These are phyloP conservation scores for Leptographium flavum DNA, from an alignment of 2,329 filamentous ascomycete genomes.

Conservation along the genomic window DNA sequence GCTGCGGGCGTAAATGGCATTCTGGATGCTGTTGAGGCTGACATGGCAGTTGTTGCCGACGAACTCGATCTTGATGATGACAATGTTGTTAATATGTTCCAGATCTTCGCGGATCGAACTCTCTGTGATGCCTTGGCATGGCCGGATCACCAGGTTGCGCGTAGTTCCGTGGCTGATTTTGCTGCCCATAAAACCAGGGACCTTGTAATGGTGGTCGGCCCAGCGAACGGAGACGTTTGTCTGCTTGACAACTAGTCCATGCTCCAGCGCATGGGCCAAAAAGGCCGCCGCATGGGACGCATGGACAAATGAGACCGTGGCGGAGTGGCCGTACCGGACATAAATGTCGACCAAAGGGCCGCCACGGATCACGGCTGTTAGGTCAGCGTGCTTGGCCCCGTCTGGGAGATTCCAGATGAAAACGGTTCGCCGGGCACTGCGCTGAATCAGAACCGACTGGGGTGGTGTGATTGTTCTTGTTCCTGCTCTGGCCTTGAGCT, in stretches of 20 bases:
- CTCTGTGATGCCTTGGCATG: slow-evolving; percentile 46
- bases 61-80: slow-evolving; percentile 53
- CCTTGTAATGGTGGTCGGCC: slow-evolving; percentile 55
- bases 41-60: slow-evolving; percentile 47
- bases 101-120: slow-evolving; percentile 55
- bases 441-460: background rate
- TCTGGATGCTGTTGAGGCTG: slow-evolving; percentile 62
- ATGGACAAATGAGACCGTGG: slow-evolving; percentile 56
- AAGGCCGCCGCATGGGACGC: slow-evolving; percentile 50
- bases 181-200: slow-evolving; percentile 46
- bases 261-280: slow-evolving; percentile 45
- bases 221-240: slow-evolving; percentile 58
- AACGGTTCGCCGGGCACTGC: slow-evolving; percentile 38
- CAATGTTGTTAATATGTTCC: slow-evolving; percentile 69
- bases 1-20: slow-evolving; percentile 59
- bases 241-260: slow-evolving; percentile 54
- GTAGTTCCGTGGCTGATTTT: slow-evolving; percentile 54
- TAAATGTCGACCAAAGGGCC: slow-evolving; percentile 58
- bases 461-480: background rate
- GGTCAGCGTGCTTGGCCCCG: slow-evolving; percentile 47
- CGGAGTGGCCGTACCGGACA: slow-evolving; percentile 45
- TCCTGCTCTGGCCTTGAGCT: background rate
- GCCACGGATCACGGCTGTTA: slow-evolving; percentile 51
- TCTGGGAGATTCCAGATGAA: slow-evolving; percentile 48
- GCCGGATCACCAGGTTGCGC: slow-evolving; percentile 58